Conservation (phyloP, 2,329 filamentous ascomycete genomes). For the Alternaria novae-zelandiae region DNA sequence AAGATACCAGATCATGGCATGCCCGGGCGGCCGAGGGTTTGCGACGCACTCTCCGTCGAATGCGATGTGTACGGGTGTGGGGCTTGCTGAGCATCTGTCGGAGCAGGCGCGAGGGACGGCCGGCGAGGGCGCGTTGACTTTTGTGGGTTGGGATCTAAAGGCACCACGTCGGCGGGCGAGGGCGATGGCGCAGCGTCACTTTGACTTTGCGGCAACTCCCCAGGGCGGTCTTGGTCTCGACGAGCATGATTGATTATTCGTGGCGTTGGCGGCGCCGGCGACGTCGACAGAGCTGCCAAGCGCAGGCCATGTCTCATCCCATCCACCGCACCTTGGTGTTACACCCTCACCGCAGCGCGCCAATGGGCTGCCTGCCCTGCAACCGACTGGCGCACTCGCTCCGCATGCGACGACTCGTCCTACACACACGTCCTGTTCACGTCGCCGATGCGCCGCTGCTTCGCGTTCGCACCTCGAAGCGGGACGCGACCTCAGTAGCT, state of each 20-base stretch:
- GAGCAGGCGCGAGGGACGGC: constrained; percentile 8
- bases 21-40: constrained; percentile 32
- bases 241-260: constrained; percentile 31
- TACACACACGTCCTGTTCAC: neutral
- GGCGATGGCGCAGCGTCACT: constrained; percentile 24
- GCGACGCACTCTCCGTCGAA: constrained; percentile 33
- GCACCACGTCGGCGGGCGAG: constrained; percentile 4
- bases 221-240: constrained; percentile 25
- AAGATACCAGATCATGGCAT: constrained; percentile 75
- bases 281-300: constrained; percentile 23
- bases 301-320: constrained; percentile 18
- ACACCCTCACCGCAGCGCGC: neutral
- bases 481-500: neutral
- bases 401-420: neutral
- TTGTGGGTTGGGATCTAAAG: neutral
- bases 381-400: neutral
- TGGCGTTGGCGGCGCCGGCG: constrained; percentile 31
- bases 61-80: constrained; percentile 26
- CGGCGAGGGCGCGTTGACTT: neutral
- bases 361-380: constrained; percentile 6
- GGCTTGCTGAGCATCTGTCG: constrained; percentile 36
- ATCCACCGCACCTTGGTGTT: constrained; percentile 13
- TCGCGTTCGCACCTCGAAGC: neutral
- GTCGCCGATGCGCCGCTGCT: neutral
- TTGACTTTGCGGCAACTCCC: constrained; percentile 17